These are phyloP conservation scores for Metarhizium brunneum DNA, from an alignment of 2,329 filamentous ascomycete genomes.

Conservation along the genomic window DNA sequence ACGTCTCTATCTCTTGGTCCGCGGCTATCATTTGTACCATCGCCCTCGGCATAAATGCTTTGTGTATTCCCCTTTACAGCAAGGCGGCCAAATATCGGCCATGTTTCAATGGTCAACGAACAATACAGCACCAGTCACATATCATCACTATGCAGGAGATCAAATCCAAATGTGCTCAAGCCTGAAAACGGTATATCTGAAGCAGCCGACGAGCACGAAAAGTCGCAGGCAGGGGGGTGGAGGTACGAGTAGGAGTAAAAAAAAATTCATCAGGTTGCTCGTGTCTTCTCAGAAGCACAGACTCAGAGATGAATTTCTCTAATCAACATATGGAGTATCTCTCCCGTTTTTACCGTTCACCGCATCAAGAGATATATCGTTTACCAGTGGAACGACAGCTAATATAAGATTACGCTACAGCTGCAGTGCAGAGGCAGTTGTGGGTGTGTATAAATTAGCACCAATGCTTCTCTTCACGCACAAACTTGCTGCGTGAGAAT, in stretches of 20 bases:
- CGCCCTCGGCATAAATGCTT: neutral
- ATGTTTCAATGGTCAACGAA: neutral
- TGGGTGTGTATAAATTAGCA: constrained; percentile 1
- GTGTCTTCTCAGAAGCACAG: neutral
- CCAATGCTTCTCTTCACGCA: neutral
- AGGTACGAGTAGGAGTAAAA: neutral
- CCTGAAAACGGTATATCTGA: neutral
- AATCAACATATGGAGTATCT: neutral
- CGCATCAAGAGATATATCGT: neutral
- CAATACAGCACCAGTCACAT: neutral
- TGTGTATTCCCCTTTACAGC: neutral
- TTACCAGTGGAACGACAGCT: constrained; percentile 2
- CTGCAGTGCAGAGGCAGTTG: constrained; percentile 1
- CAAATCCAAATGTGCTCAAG: neutral
- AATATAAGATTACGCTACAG: neutral
- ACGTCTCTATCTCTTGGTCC: neutral
- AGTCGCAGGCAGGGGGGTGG: neutral
- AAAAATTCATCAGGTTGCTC: neutral
- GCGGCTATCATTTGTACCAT: neutral
- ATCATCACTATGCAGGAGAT: neutral
- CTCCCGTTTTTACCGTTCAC: neutral
- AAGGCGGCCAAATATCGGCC: neutral
- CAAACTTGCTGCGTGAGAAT: neutral
- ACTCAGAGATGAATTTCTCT: neutral
- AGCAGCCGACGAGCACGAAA: neutral